phyloP scores from a whole-genome alignment of 179 eudicot species.

The Corrigiola litoralis region DNA sequence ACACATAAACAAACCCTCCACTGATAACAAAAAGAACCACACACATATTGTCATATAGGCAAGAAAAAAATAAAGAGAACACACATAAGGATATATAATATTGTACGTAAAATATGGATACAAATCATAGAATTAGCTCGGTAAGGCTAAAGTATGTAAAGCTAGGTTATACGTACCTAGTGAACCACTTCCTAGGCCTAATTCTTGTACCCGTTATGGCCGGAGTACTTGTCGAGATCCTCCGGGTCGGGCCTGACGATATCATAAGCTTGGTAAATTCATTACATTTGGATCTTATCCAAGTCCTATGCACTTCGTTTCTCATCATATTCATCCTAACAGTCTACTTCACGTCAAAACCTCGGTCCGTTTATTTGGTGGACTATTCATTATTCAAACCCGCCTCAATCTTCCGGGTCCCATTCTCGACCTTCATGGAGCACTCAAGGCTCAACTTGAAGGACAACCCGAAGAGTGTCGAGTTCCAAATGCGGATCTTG shows the following conservation, averaged over 20 bases:
- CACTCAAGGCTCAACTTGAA: slow-evolving; percentile 48
- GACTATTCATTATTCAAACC: slow-evolving; percentile 73
- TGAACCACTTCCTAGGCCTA: slow-evolving; percentile 47
- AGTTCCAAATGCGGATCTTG: slow-evolving; percentile 66
- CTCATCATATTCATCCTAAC: slow-evolving; percentile 42
- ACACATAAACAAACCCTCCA: neutral
- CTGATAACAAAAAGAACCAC: neutral
- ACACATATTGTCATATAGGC: neutral
- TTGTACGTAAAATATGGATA: neutral
- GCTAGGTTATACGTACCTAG: slow-evolving; percentile 59
- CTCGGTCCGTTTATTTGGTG: slow-evolving; percentile 54
- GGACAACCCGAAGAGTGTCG: slow-evolving; percentile 53
- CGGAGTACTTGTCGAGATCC: slow-evolving; percentile 27
- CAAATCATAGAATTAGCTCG: slow-evolving; percentile 13
- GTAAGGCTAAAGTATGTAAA: slow-evolving; percentile 55
- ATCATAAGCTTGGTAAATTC: slow-evolving; percentile 22
- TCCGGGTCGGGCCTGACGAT: slow-evolving; percentile 44
- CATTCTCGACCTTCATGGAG: slow-evolving; percentile 77
- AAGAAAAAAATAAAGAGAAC: neutral
- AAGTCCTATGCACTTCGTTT: slow-evolving; percentile 42
- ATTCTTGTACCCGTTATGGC: slow-evolving; percentile 41
- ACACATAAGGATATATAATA: too few species aligned
- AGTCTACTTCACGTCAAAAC: slow-evolving; percentile 63
- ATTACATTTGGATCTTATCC: slow-evolving; percentile 34
- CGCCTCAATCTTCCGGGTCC: slow-evolving; percentile 44